Conservation (phyloP, 352 stramenopile genomes). For the Pythium rhizo-oryzae region DNA sequence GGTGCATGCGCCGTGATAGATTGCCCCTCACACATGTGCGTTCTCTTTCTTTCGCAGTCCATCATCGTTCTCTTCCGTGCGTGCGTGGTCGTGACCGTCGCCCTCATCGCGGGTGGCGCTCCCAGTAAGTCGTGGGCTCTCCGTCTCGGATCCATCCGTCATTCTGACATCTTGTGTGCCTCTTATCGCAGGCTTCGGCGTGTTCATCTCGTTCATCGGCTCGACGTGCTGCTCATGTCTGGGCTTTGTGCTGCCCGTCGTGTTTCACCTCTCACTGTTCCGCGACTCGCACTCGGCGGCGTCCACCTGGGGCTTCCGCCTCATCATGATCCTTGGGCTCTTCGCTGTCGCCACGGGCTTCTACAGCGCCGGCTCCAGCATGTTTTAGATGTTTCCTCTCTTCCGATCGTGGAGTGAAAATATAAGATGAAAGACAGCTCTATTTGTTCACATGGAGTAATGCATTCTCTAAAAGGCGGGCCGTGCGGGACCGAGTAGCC, state of each 20-base stretch:
- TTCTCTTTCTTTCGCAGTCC: background rate
- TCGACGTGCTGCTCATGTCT: conserved; percentile 76
- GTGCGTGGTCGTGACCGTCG: conserved; percentile 41
- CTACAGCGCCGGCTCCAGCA: conserved; percentile 26
- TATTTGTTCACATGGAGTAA: too few species aligned
- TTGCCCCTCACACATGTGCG: background rate
- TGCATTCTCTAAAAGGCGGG: conserved; percentile 5
- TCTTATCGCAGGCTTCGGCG: conserved; percentile 58
- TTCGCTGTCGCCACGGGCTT: conserved; percentile 29
- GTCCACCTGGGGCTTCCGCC: conserved; percentile 8
- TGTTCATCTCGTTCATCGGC: conserved; percentile 78
- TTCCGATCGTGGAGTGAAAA: too few species aligned
- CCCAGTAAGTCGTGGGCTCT: conserved; percentile 37
- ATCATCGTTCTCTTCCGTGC: conserved; percentile 40
- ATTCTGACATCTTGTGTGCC: too few species aligned
- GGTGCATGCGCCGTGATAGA: too few species aligned
- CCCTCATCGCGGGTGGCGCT: conserved; percentile 25
- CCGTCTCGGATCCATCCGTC: too few species aligned
- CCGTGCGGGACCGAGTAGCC: conserved; percentile 25
- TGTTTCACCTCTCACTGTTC: conserved; percentile 68
- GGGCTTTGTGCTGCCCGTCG: conserved; percentile 72
- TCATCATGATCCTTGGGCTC: conserved; percentile 26
- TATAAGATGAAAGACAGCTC: background rate
- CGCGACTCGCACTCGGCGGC: conserved; percentile 13
- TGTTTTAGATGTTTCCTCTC: conserved; percentile 20